These are phyloP conservation scores for Arabidopsis suecica DNA, from an alignment of 345 rosid species.

Conservation along the genomic window DNA sequence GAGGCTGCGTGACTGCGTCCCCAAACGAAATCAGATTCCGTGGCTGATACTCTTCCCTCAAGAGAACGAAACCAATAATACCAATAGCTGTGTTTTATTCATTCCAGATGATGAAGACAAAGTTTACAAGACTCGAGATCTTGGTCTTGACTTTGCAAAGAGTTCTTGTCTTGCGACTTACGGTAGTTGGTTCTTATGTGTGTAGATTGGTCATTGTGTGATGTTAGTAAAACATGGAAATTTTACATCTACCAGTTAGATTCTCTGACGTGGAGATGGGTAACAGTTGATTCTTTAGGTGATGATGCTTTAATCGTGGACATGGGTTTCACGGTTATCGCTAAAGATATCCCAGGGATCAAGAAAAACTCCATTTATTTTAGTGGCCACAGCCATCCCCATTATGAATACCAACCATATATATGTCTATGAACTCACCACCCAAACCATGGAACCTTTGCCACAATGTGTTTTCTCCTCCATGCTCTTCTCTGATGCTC, in stretches of 20 bases:
- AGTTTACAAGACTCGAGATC: constrained; percentile 28
- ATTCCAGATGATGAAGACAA: constrained; percentile 12
- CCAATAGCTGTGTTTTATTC: neutral
- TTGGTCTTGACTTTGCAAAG: neutral
- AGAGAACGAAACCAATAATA: neutral
- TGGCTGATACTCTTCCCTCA: constrained; percentile 30
- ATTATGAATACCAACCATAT: neutral
- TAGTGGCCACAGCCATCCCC: neutral
- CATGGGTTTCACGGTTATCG: constrained; percentile 8
- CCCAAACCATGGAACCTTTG: neutral
- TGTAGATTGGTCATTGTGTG: neutral
- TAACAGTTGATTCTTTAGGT: neutral
- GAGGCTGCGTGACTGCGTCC: constrained; percentile 5
- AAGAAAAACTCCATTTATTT: constrained; percentile 27
- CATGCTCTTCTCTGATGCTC: neutral
- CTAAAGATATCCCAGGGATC: constrained; percentile 17
- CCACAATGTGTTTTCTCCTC: neutral
- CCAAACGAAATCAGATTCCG: constrained; percentile 4
- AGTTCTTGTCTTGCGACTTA: constrained; percentile 17
- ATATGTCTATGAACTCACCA: neutral
- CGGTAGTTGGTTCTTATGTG: constrained; percentile 13
- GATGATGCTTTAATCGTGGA: neutral
- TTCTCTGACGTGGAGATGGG: neutral
- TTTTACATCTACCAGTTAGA: neutral
- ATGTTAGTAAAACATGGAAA: neutral